Evolutionary conservation across 2,329 filamentous ascomycete species (phyloP).

Genomic region (Calonectria ilicicola): DNA sequence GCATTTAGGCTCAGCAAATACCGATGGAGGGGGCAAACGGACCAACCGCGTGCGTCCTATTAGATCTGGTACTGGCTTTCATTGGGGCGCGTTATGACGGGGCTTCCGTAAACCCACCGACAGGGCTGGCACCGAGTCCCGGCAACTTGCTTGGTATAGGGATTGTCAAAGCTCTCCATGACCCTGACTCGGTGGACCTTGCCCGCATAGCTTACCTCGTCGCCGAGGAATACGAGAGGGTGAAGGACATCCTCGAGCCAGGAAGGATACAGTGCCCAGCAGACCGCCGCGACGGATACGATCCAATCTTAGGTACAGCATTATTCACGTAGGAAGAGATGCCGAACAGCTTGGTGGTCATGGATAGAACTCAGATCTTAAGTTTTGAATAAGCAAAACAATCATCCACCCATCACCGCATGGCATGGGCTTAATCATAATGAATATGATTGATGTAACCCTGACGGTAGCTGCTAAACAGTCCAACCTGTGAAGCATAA

Average conservation of each 20-base stretch:
- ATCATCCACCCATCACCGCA: neutral
- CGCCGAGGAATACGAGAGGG: neutral
- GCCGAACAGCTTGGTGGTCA: neutral
- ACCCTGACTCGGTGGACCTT: neutral
- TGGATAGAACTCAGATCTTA: neutral
- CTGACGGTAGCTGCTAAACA: neutral
- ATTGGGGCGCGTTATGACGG: neutral
- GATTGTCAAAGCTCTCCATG: neutral
- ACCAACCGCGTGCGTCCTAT: neutral
- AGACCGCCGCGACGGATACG: neutral
- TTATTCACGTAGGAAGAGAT: too few species aligned
- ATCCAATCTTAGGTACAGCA: neutral
- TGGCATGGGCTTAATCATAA: neutral
- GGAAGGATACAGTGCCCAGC: neutral
- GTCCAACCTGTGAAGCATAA: neutral
- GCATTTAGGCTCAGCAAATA: neutral
- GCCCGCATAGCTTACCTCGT: neutral
- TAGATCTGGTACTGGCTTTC: neutral
- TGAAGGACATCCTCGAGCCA: too few species aligned
- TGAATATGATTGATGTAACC: neutral
- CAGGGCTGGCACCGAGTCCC: neutral
- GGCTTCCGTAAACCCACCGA: neutral
- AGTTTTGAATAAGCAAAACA: neutral
- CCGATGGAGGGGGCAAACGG: neutral
- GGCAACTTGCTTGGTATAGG: neutral